Percentiles rank a stretch among this genome's conserved stretches.
These are phyloP conservation scores for Saccharomyces cerevisiae DNA, from an alignment of 805 yeast genomes.

Conservation along the genomic window DNA sequence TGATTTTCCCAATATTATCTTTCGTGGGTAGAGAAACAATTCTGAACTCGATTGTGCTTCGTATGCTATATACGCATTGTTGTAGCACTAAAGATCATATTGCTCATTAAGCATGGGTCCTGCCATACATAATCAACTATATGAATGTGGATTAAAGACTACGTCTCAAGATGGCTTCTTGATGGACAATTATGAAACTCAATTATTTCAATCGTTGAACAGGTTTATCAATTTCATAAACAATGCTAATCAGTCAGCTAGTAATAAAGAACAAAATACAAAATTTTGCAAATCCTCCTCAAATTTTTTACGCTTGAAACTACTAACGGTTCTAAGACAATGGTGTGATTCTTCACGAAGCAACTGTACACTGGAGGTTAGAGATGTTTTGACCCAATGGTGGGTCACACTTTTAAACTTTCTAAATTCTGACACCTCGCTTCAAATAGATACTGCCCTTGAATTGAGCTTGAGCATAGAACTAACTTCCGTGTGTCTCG, in stretches of 20 bases:
- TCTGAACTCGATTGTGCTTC: neutral
- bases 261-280: neutral
- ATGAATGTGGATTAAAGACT: neutral
- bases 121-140: neutral
- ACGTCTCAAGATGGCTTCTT: neutral
- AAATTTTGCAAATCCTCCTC: neutral
- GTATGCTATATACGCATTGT: neutral
- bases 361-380: neutral
- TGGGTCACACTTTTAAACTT: constrained; percentile 26
- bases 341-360: neutral
- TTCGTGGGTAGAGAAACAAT: neutral
- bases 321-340: constrained; percentile 4
- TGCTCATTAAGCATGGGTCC: neutral
- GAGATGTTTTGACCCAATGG: constrained; percentile 27
- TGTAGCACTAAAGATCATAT: neutral
- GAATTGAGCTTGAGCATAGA: constrained; percentile 14
- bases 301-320: constrained; percentile 8
- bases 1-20: neutral
- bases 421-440: constrained; percentile 12
- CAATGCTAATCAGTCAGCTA: constrained; percentile 2
- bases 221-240: constrained; percentile 15
- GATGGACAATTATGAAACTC: constrained; percentile 9
- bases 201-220: constrained; percentile 19
- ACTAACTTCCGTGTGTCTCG: constrained; percentile 26
- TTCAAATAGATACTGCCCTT: constrained; percentile 1